Conservation (phyloP, 768 basidiomycete species). For the Lactarius quietus region DNA sequence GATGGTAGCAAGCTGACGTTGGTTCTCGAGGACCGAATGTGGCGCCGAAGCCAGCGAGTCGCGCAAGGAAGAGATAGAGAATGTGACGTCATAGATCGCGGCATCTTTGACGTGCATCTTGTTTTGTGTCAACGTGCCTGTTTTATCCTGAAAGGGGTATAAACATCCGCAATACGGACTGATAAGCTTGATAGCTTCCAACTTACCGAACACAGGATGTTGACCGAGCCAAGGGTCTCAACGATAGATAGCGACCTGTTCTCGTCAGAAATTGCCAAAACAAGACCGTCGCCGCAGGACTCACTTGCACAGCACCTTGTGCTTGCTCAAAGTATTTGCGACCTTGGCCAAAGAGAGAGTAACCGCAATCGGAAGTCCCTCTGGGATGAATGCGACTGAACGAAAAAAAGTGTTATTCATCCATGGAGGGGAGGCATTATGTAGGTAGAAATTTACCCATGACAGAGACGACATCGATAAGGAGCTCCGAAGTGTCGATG, state of each 20-base stretch:
- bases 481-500: conserved; percentile 48
- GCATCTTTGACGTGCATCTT: conserved; percentile 53
- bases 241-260: conserved; percentile 52
- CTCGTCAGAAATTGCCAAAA: background rate
- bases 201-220: conserved; percentile 40
- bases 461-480: conserved; percentile 57
- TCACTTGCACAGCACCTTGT: conserved; percentile 47
- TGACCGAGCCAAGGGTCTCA: conserved; percentile 62
- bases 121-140: conserved; percentile 59
- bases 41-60: conserved; percentile 6
- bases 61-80: conserved; percentile 20
- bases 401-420: background rate
- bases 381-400: conserved; percentile 47
- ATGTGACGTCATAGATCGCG: conserved; percentile 36
- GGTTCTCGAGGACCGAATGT: conserved; percentile 20
- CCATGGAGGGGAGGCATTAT: background rate
- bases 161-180: background rate
- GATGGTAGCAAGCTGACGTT: conserved; percentile 36
- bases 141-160: conserved; percentile 43
- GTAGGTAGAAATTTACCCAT: conserved; percentile 33
- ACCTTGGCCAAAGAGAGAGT: conserved; percentile 49
- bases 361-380: conserved; percentile 52
- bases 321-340: conserved; percentile 47
- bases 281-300: background rate
- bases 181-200: background rate